These are phyloP conservation scores for Brasenia schreberi DNA, from an alignment of 164 flowering plant genomes.

Conservation along the genomic window DNA sequence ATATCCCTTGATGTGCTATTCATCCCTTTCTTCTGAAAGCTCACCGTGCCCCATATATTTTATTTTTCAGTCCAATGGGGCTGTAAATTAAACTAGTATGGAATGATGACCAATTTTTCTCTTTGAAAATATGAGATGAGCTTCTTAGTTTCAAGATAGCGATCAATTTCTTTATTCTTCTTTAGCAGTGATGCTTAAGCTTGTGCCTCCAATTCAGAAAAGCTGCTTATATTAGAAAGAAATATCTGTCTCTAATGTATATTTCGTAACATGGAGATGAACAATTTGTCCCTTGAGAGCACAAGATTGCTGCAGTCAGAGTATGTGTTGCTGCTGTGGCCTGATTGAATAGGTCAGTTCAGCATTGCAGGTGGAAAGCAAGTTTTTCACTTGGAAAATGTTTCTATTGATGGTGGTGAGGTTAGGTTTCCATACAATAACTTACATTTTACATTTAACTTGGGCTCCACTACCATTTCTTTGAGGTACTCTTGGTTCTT, in stretches of 20 bases:
- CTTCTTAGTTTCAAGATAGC: not conserved
- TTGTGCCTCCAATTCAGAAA: not conserved
- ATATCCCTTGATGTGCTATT: slow-evolving; percentile 4
- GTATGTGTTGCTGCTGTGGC: no score
- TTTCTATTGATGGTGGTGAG: no score
- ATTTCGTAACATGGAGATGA: not conserved
- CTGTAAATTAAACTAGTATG: not conserved
- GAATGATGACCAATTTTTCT: not conserved
- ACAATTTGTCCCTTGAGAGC: not conserved
- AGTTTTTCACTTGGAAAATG: no score
- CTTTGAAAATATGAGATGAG: not conserved
- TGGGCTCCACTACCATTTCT: no score
- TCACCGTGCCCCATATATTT: slow-evolving; percentile 8
- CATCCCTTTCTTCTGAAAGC: slow-evolving; percentile 8
- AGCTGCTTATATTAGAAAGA: not conserved
- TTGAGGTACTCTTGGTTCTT: no score
- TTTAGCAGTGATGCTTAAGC: not conserved
- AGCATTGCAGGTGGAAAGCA: no score
- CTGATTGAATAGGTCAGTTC: no score
- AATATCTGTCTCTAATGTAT: not conserved
- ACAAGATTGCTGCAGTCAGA: not conserved
- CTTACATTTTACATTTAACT: no score
- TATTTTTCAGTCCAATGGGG: slow-evolving; percentile 7
- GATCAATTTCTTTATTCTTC: not conserved
- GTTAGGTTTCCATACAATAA: no score